Percentiles rank a stretch among this genome's conserved stretches.
These are phyloP conservation scores for Arabidopsis lyrata DNA, from an alignment of 441 rosid genomes.

Conservation along the genomic window DNA sequence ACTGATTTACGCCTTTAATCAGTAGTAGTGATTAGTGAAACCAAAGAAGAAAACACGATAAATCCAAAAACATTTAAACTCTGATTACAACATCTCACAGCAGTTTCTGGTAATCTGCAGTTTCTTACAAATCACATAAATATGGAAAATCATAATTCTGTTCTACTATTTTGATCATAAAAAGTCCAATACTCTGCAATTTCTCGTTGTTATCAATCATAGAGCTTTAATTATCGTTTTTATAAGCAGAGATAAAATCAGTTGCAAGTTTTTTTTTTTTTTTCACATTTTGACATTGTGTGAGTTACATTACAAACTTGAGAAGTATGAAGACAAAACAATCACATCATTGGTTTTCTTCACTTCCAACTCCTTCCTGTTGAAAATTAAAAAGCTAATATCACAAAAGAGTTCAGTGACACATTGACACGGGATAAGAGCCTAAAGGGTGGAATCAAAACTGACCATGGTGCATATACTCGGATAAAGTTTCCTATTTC, in stretches of 20 bases:
- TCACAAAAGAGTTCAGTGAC: constrained; percentile 8
- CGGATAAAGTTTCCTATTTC: constrained; percentile 77
- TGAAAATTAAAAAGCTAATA: constrained; percentile 31
- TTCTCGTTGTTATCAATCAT: neutral
- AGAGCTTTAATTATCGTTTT: neutral
- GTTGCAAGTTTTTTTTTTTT: neutral
- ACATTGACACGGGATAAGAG: constrained; percentile 7
- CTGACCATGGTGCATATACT: constrained; percentile 79
- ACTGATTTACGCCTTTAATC: neutral
- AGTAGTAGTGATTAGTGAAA: neutral
- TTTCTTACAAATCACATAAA: neutral
- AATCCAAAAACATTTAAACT: neutral
- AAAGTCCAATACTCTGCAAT: no score
- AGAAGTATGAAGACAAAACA: constrained; percentile 65
- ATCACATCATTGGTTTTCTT: constrained; percentile 50
- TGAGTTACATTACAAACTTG: constrained; percentile 37
- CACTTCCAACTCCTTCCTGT: constrained; percentile 79
- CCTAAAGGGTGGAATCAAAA: constrained; percentile 1
- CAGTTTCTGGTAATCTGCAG: no score
- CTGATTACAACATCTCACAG: neutral
- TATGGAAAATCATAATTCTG: neutral
- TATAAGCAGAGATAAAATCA: neutral
- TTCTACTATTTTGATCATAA: neutral
- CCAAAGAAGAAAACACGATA: neutral
- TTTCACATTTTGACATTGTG: constrained; percentile 7